Evolutionary conservation across 2,329 filamentous ascomycete species (phyloP).

Genomic region (Neofusicoccum cordaticola): DNA sequence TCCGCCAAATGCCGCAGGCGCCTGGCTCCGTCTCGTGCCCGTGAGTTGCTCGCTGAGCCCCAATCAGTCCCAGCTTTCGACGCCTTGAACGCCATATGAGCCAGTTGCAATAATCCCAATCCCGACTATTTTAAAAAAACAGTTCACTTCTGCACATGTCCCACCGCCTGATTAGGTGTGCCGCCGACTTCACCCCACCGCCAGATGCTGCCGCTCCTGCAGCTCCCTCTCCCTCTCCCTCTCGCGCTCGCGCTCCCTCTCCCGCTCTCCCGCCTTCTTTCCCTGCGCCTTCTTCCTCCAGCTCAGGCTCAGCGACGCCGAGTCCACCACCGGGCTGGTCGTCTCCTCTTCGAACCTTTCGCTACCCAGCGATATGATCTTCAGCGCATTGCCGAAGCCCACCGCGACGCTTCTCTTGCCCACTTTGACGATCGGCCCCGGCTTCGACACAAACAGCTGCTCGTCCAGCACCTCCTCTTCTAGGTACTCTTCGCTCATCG

Average conservation of each 20-base stretch:
- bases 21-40: neutral
- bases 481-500: constrained; percentile 26
- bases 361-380: constrained; percentile 65
- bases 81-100: constrained; percentile 1
- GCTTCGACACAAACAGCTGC: constrained; percentile 61
- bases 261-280: constrained; percentile 6
- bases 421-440: constrained; percentile 63
- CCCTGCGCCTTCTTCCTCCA: constrained; percentile 15
- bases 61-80: neutral
- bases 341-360: constrained; percentile 57
- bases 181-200: neutral
- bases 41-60: neutral
- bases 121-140: neutral
- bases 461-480: constrained; percentile 46
- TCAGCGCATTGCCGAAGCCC: constrained; percentile 69
- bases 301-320: constrained; percentile 6
- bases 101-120: neutral
- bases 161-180: neutral
- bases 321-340: neutral
- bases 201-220: constrained; percentile 6
- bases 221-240: neutral
- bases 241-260: neutral
- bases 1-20: constrained; percentile 2
- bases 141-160: neutral
- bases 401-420: constrained; percentile 66